A percentile compares a stretch with the other conserved stretches of the same genome.
Conservation (phyloP, 352 stramenopile species). For the Halophytophthora batemanensis region DNA sequence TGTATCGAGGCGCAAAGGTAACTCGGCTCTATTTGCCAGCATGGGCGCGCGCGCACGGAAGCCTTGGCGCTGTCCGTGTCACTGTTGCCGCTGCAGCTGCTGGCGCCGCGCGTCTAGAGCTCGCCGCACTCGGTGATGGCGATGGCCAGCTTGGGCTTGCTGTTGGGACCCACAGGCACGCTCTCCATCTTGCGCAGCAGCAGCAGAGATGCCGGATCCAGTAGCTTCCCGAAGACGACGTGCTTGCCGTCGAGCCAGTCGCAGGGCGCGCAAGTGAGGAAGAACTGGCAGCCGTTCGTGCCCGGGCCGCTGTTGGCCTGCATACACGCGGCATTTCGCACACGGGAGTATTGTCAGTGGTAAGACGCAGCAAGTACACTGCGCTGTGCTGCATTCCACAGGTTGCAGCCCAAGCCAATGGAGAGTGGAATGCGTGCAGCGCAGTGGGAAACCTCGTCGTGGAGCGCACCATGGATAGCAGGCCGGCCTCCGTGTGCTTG, state of each 20-base stretch:
- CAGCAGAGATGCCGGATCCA: constrained; percentile 83
- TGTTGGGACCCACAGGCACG: constrained; percentile 77
- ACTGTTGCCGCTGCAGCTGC: background rate
- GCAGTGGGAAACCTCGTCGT: background rate
- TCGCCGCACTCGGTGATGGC: constrained; percentile 89
- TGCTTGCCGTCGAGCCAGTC: constrained; percentile 97
- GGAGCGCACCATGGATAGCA: constrained; percentile 75
- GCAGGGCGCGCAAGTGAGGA: constrained; percentile 92
- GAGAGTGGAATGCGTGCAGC: background rate
- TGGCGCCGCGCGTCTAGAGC: constrained; percentile 37
- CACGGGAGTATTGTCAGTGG: background rate
- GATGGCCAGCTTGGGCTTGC: constrained; percentile 87
- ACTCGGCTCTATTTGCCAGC: no score
- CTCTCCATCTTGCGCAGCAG: constrained; percentile 91
- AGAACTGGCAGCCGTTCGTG: constrained; percentile 95
- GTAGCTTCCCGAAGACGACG: constrained; percentile 95
- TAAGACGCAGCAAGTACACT: background rate
- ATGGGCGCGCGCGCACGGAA: no score
- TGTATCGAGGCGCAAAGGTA: no score
- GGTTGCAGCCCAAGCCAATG: background rate
- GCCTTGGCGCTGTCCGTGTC: background rate
- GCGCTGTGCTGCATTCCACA: background rate
- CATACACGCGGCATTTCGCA: constrained; percentile 1
- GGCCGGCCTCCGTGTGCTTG: constrained; percentile 77
- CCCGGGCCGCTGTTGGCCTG: constrained; percentile 93